Percentiles rank a stretch among this genome's conserved stretches.
Conservation (phyloP, 1,284 basidiomycete species). For the Albatrellus sp. region DNA sequence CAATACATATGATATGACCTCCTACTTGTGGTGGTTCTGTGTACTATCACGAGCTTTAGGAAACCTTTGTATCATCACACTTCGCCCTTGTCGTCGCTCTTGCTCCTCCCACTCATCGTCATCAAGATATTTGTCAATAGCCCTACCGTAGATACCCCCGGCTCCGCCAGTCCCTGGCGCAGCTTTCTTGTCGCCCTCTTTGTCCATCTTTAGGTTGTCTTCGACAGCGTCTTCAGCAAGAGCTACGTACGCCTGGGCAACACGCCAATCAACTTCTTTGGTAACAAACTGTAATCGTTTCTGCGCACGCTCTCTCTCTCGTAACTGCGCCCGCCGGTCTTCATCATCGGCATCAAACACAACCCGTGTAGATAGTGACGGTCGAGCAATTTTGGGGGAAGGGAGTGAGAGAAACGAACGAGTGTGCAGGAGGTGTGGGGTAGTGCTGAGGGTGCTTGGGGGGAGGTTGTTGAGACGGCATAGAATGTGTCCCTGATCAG, state of each 20-base stretch:
- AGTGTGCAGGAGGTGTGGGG: conserved; percentile 64
- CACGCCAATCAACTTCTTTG: conserved; percentile 54
- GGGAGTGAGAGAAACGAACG: conserved; percentile 44
- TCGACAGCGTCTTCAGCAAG: conserved; percentile 34
- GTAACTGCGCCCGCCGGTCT: conserved; percentile 26
- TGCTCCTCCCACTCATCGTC: conserved; percentile 54
- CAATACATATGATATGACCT: conserved; percentile 2
- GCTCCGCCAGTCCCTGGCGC: conserved; percentile 1
- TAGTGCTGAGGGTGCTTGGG: conserved; percentile 50
- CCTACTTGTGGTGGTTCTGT: not conserved
- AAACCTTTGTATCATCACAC: conserved; percentile 14
- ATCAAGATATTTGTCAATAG: conserved; percentile 48
- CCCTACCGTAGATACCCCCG: conserved; percentile 28
- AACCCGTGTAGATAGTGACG: conserved; percentile 8
- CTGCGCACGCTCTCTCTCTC: conserved; percentile 34
- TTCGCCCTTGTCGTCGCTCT: conserved; percentile 19
- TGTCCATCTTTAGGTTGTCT: conserved; percentile 8
- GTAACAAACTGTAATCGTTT: conserved; percentile 50
- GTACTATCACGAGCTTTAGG: conserved; percentile 4
- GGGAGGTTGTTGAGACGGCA: conserved; percentile 59
- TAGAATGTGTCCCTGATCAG: conserved; percentile 36
- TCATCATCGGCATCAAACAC: conserved; percentile 20
- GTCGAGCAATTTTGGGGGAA: conserved; percentile 18
- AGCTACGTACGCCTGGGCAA: conserved; percentile 56
- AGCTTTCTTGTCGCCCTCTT: conserved; percentile 4